Evolutionary conservation across 208 protist genomes (phyloP), one percentile per base, ranked within the genome.

Genomic region (Endotrypanum monterogeii): DNA sequence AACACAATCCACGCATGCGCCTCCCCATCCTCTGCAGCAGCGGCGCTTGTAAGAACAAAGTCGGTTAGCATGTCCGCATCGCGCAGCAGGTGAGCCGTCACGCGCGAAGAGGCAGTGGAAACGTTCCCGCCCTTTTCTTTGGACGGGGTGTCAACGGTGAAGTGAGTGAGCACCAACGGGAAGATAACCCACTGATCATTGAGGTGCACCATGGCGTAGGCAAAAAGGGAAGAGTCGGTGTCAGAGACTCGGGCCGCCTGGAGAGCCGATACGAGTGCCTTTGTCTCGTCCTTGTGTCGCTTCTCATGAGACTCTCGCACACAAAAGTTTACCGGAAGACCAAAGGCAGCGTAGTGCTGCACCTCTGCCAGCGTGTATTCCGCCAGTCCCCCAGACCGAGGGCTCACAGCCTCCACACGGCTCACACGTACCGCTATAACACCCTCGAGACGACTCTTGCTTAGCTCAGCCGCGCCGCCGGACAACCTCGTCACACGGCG

Each of bases 11-110:
- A 92, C 61, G 90, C 88, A n/a, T 89, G 80, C 3, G 87, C 78
- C 60, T 62, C 57, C 4, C 83, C 78, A 51, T 80, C 62, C 46
- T 80, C 78, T 9, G 70, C 60, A 2, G 85, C 62, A 7, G 72
- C 75, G 37, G 85, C 85, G 66, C 89, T 90, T 37, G 88, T 84
- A 28, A 67, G 63, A 14, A 94, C 71, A 61, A 94, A 85, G 18
- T 93, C 88, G 3, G 89, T 72, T 5, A 96, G 83, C 83, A 94
- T 76, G 65, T 96, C 92, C 20, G 68, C 75, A 51, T 96, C 88
- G 6, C 83, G 81, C 69, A 94, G 72, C 67, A 91, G 76, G 71
- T 94, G 89, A 5, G 78, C 87, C 35, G 54, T 78, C 57, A 84
- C 58, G n/a, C 60, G 54, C 37, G 57, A 61, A 20, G 55, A 28